Base-by-base conservation (phyloP, 306 rosid genomes). In the Lathyrus tuberosus region DNA sequence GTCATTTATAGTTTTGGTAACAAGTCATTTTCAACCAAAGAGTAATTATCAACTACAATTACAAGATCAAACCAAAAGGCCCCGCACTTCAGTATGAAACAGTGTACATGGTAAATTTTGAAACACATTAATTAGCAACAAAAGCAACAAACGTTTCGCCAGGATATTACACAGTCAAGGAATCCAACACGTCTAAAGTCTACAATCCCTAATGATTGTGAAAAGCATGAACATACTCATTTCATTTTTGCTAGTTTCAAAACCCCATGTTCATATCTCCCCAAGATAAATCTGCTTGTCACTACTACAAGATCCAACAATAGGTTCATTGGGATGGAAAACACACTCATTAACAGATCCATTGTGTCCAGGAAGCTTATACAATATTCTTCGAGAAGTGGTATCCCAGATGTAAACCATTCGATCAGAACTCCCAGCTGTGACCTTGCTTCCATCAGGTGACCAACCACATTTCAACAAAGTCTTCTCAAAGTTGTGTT, bases 381-480 rank as follows among this genome's bases (percentile, higher is more conserved):
- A 94, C 87, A 94, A 81, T 67, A 94, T 86, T 70, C 88, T 93
- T 13, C 96, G 77, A 59, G 98, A 74, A 40, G 98, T 94, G 41
- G 96, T 94, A 74, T 90, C 98, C 95, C 96, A 90, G 57, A 90
- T 74, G 73, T 84, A 85, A 44, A 90, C 96, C 98, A 94, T 94
- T 77, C 97, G 74, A 80, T 94, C 97, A 9, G 98, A 90, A 78
- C 98, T 94, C 51, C 96, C 98, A 0, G 97, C 87, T 0, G 97
- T 85, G 70, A 94, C 97, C 82, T 88, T 94, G 89, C 96, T 88
- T 78, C 98, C 98, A 80, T 90, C 97, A 12, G 88, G 79, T 6
- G 97, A 94, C 98, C 98, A 94, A 70, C 84, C 42, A 72, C 98
- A 90, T 63, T 94, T 90, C 87, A 90, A 80, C 77, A 85, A 80